Percentiles rank a stretch among this genome's conserved stretches.
Evolutionary conservation across 2,329 filamentous ascomycete species (phyloP).

Genomic region (Cladosporium sp.): DNA sequence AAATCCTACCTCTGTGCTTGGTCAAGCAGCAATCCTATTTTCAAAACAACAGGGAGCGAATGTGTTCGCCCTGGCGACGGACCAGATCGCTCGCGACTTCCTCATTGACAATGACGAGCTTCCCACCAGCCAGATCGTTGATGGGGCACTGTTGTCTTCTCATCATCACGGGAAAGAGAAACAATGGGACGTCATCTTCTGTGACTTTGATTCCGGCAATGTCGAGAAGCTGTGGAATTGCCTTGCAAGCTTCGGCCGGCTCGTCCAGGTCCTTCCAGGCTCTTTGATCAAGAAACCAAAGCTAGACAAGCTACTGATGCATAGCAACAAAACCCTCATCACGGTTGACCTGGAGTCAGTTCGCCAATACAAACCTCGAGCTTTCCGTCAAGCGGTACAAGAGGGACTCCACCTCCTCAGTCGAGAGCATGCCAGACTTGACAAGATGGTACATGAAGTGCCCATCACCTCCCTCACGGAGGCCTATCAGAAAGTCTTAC

Average conservation of each 20-base stretch:
- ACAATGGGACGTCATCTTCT: background rate
- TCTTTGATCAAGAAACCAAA: background rate
- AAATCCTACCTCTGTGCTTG: background rate
- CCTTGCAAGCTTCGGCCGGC: slow-evolving; percentile 27
- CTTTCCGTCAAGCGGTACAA: background rate
- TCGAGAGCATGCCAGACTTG: background rate
- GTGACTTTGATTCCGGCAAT: background rate
- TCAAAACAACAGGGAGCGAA: background rate
- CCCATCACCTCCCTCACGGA: background rate
- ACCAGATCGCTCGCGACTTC: background rate
- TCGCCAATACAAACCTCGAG: background rate
- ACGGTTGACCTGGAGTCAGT: background rate
- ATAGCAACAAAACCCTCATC: background rate
- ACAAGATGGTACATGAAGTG: background rate
- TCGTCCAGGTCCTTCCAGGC: background rate
- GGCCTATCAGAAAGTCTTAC: background rate
- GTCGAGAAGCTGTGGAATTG: slow-evolving; percentile 11
- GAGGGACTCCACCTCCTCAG: background rate
- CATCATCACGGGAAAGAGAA: background rate
- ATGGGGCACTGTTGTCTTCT: background rate
- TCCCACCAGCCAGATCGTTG: background rate
- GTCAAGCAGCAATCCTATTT: background rate
- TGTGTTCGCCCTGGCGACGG: background rate
- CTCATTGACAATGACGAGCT: background rate
- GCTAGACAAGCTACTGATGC: background rate